Base-by-base conservation (phyloP, 225 moss, liverwort and hornwort species). In the Sphagnum contortum region DNA sequence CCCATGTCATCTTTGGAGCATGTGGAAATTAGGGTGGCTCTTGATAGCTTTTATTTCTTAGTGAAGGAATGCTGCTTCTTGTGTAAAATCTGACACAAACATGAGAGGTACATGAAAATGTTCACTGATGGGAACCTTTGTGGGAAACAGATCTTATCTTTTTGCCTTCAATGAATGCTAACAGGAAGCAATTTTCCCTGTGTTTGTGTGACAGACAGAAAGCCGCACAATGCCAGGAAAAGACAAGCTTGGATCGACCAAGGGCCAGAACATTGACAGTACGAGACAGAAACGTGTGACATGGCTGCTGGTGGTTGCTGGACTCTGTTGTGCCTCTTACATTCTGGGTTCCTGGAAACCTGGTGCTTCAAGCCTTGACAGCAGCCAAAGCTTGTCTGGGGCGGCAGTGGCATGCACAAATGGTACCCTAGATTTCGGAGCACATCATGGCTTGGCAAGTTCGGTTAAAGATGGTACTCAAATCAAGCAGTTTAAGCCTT, bases 291-390 rank as follows among this genome's bases (percentile, higher is more conserved):
- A 73, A 3, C 73, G 76, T 9, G 8, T 81, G 4, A 76, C 74
- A 12, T 72, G 71, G 75, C 13, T 81, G 12, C 62, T 68, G 1
- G 60, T 47, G 2, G 81, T 85, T 9, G 76, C 76, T 0, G 81
- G 78, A 1, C 71, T 85, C 0, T 85, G 84, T 56, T 78, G 72
- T 60, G 71, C 76, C 49, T 94, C 81, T 47, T 94, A 94, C 84
- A 73, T 84, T 48, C 69, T 89, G 52, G 91, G 91, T 7, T 75
- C 82, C 5, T 89, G 88, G 89, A 83, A 83, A 57, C 75, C 70
- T 11, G 65, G 72, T 12, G 73, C 72, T 2, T 9, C 52, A 49
- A 6, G 57, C 66, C 47, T 44, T 69, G 2, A 13, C 57, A 3
- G 62, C 50, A 48, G 12, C 49, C 7, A 80, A 66, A 51, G 45